Conservation (phyloP, 352 stramenopile genomes). For the Blastocystis sp. region DNA sequence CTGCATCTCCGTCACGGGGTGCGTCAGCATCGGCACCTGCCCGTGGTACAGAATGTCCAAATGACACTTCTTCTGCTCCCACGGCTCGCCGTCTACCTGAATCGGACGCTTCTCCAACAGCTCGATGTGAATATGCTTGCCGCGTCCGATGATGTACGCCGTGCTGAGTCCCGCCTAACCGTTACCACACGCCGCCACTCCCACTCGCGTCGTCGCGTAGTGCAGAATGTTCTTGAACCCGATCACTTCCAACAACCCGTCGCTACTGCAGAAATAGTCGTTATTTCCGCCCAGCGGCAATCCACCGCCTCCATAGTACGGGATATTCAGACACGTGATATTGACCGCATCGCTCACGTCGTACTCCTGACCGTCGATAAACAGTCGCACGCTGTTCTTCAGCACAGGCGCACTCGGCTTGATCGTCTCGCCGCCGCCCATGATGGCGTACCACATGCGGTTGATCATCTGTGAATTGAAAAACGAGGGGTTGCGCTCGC, state of each 20-base stretch:
- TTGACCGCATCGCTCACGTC: slow-evolving; percentile 72
- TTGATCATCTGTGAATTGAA: slow-evolving; percentile 89
- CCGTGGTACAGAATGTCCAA: slow-evolving; percentile 79
- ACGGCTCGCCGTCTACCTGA: slow-evolving; percentile 93
- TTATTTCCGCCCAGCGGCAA: slow-evolving; percentile 38
- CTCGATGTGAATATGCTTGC: slow-evolving; percentile 78
- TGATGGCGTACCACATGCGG: slow-evolving; percentile 85
- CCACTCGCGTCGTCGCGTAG: slow-evolving; percentile 43
- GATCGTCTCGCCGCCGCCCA: slow-evolving; percentile 75
- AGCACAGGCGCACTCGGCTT: slow-evolving; percentile 64
- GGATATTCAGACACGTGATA: slow-evolving; percentile 78
- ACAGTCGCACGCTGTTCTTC: slow-evolving; percentile 75
- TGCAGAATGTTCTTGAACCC: slow-evolving; percentile 63
- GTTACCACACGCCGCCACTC: background rate
- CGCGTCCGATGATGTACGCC: slow-evolving; percentile 80
- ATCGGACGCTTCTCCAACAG: slow-evolving; percentile 81
- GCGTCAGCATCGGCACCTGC: slow-evolving; percentile 63
- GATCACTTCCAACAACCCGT: slow-evolving; percentile 72
- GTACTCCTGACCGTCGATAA: slow-evolving; percentile 76
- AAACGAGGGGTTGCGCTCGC: slow-evolving; percentile 83
- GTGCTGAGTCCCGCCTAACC: slow-evolving; percentile 84
- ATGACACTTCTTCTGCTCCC: slow-evolving; percentile 84
- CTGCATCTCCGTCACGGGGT: slow-evolving; percentile 7
- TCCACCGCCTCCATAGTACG: slow-evolving; percentile 77
- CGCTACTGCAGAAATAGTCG: slow-evolving; percentile 50